Conservation (phyloP, 116 monocot species). For the Posidonia oceanica region DNA sequence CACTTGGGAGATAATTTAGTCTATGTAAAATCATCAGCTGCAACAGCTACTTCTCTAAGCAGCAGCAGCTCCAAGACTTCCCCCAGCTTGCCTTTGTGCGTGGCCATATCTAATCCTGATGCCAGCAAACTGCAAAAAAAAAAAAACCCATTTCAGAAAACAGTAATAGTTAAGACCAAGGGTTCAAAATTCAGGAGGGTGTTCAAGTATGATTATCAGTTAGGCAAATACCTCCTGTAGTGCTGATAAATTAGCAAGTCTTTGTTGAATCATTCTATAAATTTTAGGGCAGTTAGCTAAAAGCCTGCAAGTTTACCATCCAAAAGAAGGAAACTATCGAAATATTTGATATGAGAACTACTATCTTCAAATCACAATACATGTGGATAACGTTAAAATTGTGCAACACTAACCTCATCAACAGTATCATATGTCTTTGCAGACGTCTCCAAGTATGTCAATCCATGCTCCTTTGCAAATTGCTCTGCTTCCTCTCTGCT, state of each 20-base stretch:
- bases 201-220: too few relatives aligned
- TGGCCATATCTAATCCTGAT: slow-evolving; percentile 15
- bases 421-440: slow-evolving; percentile 27
- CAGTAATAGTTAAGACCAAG: too few relatives aligned
- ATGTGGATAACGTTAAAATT: too few relatives aligned
- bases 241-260: slow-evolving; percentile 17
- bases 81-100: not conserved
- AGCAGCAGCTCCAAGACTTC: slow-evolving; percentile 2
- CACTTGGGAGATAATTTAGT: too few relatives aligned
- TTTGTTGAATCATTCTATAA: slow-evolving; percentile 11
- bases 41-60: too few relatives aligned
- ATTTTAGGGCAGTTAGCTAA: slow-evolving; percentile 14
- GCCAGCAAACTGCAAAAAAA: slow-evolving; percentile 21
- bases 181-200: too few relatives aligned
- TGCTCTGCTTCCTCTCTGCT: slow-evolving; percentile 53
- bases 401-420: slow-evolving; percentile 29
- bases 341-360: not conserved
- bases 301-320: slow-evolving; percentile 11
- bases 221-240: too few relatives aligned
- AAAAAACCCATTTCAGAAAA: not conserved
- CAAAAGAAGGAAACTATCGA: not conserved
- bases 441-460: slow-evolving; percentile 24
- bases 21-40: too few relatives aligned
- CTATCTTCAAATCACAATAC: not conserved
- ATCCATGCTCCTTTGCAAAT: slow-evolving; percentile 39